Conservation (phyloP, 148 eudicot genomes). For the Cornus suecica region DNA sequence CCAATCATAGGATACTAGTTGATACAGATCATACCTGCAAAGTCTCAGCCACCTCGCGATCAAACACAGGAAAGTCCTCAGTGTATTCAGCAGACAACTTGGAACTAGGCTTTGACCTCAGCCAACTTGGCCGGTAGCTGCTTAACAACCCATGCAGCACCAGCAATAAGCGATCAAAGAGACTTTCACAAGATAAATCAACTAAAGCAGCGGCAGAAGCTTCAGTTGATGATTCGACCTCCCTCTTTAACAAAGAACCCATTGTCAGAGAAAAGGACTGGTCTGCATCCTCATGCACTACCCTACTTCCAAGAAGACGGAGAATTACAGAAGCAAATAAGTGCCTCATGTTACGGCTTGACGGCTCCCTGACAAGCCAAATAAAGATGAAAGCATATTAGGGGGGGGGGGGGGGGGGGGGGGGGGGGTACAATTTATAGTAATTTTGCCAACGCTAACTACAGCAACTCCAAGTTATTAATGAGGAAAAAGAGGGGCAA, state of each 20-base stretch:
- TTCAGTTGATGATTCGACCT: conserved; percentile 47
- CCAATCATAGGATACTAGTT: background rate
- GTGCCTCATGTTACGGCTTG: conserved; percentile 69
- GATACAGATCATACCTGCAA: conserved; percentile 70
- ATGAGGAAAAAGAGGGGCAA: background rate
- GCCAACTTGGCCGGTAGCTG: conserved; percentile 75
- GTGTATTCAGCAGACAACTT: conserved; percentile 28
- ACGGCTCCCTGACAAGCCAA: conserved; percentile 64
- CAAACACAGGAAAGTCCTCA: conserved; percentile 56
- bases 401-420: no score
- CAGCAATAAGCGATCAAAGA: conserved; percentile 75
- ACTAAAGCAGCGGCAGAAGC: conserved; percentile 38
- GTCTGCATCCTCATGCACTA: conserved; percentile 75
- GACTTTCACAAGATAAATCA: conserved; percentile 59
- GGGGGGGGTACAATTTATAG: background rate
- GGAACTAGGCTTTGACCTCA: conserved; percentile 45
- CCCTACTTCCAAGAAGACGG: conserved; percentile 92
- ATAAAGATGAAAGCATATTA: conserved; percentile 5
- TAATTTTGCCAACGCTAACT: background rate
- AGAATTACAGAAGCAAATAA: conserved; percentile 73
- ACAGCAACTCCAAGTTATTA: background rate
- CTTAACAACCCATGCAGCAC: conserved; percentile 88
- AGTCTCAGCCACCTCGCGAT: conserved; percentile 70
- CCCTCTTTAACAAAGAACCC: conserved; percentile 45
- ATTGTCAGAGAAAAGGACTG: conserved; percentile 28